Percentiles rank a stretch among this genome's conserved stretches.
Conservation (phyloP, 2,329 filamentous ascomycete genomes). For the Claviceps humidiphila region DNA sequence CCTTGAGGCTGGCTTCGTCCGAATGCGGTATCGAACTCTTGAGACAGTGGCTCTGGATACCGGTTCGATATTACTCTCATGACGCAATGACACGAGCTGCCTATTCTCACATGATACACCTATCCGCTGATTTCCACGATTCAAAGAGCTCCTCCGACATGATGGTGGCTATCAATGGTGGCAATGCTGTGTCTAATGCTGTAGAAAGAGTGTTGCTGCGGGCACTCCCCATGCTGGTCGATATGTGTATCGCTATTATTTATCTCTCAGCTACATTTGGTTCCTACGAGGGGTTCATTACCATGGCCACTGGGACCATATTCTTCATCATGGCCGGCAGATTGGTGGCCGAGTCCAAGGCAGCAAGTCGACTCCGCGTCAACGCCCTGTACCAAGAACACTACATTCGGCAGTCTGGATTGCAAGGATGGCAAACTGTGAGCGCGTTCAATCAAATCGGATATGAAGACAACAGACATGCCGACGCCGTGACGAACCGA, state of each 20-base stretch:
- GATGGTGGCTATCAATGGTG: slow-evolving; percentile 41
- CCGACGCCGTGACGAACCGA: slow-evolving; percentile 31
- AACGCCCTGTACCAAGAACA: slow-evolving; percentile 42
- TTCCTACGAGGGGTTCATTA: slow-evolving; percentile 49
- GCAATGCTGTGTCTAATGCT: slow-evolving; percentile 38
- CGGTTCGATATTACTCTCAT: slow-evolving; percentile 43
- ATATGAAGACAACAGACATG: slow-evolving; percentile 42
- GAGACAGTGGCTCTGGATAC: slow-evolving; percentile 42
- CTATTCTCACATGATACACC: slow-evolving; percentile 45
- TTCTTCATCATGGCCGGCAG: slow-evolving; percentile 41
- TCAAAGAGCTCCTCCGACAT: slow-evolving; percentile 47
- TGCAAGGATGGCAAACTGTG: slow-evolving; percentile 47
- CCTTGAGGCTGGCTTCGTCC: slow-evolving; percentile 37
- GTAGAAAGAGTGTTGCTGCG: slow-evolving; percentile 46
- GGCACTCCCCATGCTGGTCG: slow-evolving; percentile 45
- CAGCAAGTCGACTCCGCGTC: slow-evolving; percentile 35
- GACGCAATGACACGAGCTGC: slow-evolving; percentile 40
- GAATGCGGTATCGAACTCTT: slow-evolving; percentile 41
- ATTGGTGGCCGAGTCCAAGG: slow-evolving; percentile 37
- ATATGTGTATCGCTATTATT: slow-evolving; percentile 44
- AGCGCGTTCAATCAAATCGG: slow-evolving; percentile 45
- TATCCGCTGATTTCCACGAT: slow-evolving; percentile 49
- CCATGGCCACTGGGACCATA: slow-evolving; percentile 41
- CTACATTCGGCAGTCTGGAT: slow-evolving; percentile 40
- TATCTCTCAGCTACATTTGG: slow-evolving; percentile 47